Percentiles rank a stretch among this genome's conserved stretches.
These are phyloP conservation scores for Cladosporium austrohemisphaericum DNA, from an alignment of 2,329 filamentous ascomycete species.

Conservation along the genomic window DNA sequence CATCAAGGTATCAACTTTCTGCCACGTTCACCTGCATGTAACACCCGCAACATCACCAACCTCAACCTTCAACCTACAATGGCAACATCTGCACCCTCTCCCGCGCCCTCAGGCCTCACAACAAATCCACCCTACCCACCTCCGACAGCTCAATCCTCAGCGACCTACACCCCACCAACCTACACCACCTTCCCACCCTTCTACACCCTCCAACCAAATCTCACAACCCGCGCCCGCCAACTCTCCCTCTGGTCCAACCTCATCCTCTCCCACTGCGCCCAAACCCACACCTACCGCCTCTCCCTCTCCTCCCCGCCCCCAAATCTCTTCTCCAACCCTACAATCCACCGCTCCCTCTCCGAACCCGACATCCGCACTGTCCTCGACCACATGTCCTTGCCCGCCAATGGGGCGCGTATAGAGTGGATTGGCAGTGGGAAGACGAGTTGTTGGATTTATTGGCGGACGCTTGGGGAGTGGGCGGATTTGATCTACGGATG, in stretches of 20 bases:
- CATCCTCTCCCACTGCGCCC: constrained; percentile 76
- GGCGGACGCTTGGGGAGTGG: constrained; percentile 88
- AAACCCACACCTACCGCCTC: constrained; percentile 73
- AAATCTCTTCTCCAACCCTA: constrained; percentile 51
- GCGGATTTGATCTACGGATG: constrained; percentile 72
- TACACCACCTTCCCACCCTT: constrained; percentile 76
- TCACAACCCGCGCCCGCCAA: constrained; percentile 69
- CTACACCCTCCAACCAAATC: constrained; percentile 77
- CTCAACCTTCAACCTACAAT: constrained; percentile 5
- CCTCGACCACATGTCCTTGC: constrained; percentile 54
- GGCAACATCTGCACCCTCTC: constrained; percentile 11
- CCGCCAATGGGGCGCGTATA: constrained; percentile 47
- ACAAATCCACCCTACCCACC: constrained; percentile 4
- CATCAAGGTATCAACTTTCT: too few species aligned
- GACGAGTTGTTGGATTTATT: constrained; percentile 70
- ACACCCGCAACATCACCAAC: background rate
- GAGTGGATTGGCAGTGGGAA: constrained; percentile 61
- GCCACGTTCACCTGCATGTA: background rate
- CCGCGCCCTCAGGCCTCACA: background rate
- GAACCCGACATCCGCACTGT: constrained; percentile 52
- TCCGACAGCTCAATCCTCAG: constrained; percentile 14
- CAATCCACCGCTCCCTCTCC: constrained; percentile 44
- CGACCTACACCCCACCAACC: constrained; percentile 40
- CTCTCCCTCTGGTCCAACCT: constrained; percentile 82
- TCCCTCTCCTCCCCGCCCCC: constrained; percentile 55